Conservation (phyloP, 78 protist species). For the Dictyostelium brefeldianum region DNA sequence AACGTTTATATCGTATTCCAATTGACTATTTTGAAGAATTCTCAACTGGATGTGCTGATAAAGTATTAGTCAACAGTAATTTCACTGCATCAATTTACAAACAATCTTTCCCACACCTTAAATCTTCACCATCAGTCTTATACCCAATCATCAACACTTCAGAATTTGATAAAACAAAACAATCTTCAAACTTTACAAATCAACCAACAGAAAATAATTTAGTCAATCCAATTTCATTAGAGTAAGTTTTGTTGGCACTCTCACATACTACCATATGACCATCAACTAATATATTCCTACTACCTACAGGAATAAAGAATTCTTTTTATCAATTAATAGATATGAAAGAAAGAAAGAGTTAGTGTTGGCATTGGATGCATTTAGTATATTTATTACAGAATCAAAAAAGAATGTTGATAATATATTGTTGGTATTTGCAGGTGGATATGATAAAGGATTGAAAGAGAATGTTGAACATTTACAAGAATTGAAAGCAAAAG, state of each 20-base stretch:
- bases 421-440: conserved; percentile 86
- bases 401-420: background rate
- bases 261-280: too few species aligned
- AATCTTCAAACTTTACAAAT: conserved; percentile 9
- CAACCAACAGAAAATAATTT: background rate
- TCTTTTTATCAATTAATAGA: conserved; percentile 95
- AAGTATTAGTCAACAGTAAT: conserved; percentile 89
- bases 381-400: conserved; percentile 12
- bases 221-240: background rate
- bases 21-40: conserved; percentile 97
- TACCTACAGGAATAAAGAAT: conserved; percentile 1
- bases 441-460: conserved; percentile 96
- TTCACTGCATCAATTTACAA: conserved; percentile 84
- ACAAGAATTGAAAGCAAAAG: conserved; percentile 75
- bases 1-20: conserved; percentile 92
- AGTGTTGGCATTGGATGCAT: conserved; percentile 93
- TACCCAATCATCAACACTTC: conserved; percentile 89
- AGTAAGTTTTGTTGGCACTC: conserved; percentile 14
- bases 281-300: too few species aligned
- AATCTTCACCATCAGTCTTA: conserved; percentile 56
- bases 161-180: conserved; percentile 31
- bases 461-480: conserved; percentile 91
- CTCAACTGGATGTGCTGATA: conserved; percentile 85
- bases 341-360: conserved; percentile 97
- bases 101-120: conserved; percentile 77